Conservation (phyloP, 106 monocot genomes). For the Allium cepa region DNA sequence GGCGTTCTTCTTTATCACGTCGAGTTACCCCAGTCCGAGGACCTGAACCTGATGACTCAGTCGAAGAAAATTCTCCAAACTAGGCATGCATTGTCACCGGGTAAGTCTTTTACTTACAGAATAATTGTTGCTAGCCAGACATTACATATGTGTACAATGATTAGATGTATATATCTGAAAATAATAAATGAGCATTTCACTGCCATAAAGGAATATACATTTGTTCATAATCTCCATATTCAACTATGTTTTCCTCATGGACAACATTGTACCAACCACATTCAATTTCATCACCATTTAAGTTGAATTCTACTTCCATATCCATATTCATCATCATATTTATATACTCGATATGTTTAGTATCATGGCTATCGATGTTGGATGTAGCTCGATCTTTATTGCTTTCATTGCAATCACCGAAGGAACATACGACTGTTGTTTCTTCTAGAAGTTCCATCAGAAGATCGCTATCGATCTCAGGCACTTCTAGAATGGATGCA, state of each 20-base stretch:
- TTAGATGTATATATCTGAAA: no score
- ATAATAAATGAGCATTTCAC: background rate
- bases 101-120: no score
- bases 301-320: background rate
- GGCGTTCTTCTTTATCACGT: background rate
- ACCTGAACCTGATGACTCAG: no score
- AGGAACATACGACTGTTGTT: background rate
- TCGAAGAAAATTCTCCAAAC: no score
- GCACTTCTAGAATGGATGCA: background rate
- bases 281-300: background rate
- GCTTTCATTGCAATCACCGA: background rate
- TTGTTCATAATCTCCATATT: background rate
- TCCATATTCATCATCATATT: background rate
- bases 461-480: background rate
- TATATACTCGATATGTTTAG: no score
- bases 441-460: background rate
- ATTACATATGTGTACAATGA: no score
- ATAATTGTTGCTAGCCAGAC: no score
- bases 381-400: background rate
- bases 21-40: background rate
- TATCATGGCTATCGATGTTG: background rate
- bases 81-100: no score
- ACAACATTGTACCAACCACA: no score
- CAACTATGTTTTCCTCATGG: no score
- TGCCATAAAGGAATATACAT: background rate